Conservation (phyloP, 164 flowering plant genomes). For the Brasenia schreberi region DNA sequence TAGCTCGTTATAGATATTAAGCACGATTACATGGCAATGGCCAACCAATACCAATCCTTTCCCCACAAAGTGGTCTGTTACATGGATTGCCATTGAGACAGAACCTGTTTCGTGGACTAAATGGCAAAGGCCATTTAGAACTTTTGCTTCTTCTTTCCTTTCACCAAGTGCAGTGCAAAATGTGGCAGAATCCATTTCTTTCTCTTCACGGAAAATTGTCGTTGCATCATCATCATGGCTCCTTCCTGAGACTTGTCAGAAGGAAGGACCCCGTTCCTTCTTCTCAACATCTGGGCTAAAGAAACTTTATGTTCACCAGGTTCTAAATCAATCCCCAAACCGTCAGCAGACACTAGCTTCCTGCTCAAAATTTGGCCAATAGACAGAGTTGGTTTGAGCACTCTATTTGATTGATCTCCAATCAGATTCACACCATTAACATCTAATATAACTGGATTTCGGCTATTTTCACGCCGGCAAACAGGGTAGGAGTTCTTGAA, state of each 20-base stretch:
- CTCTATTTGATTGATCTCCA: constrained; percentile 33
- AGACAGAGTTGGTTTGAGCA: constrained; percentile 55
- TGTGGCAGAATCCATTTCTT: constrained; percentile 60
- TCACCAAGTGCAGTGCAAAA: constrained; percentile 37
- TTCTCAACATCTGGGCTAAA: constrained; percentile 67
- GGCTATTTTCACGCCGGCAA: constrained; percentile 19
- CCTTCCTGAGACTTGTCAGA: background rate
- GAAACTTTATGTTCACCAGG: constrained; percentile 42
- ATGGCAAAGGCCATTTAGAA: no score
- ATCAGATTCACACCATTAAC: constrained; percentile 38
- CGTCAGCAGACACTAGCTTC: constrained; percentile 59
- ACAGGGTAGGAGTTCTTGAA: constrained; percentile 55
- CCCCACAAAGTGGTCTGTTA: background rate
- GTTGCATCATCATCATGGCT: constrained; percentile 4
- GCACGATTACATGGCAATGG: background rate
- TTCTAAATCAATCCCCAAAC: constrained; percentile 23
- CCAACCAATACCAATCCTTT: background rate
- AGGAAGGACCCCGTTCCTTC: constrained; percentile 10
- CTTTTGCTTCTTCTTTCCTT: constrained; percentile 30
- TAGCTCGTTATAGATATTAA: background rate
- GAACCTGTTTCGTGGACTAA: no score
- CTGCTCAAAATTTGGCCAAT: constrained; percentile 85
- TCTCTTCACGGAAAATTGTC: constrained; percentile 50
- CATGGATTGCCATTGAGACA: no score
- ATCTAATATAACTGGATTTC: constrained; percentile 40